Evolutionary conservation across 805 yeast species (phyloP), one percentile per base, ranked within the genome.

Genomic region (Pichia manshurica): DNA sequence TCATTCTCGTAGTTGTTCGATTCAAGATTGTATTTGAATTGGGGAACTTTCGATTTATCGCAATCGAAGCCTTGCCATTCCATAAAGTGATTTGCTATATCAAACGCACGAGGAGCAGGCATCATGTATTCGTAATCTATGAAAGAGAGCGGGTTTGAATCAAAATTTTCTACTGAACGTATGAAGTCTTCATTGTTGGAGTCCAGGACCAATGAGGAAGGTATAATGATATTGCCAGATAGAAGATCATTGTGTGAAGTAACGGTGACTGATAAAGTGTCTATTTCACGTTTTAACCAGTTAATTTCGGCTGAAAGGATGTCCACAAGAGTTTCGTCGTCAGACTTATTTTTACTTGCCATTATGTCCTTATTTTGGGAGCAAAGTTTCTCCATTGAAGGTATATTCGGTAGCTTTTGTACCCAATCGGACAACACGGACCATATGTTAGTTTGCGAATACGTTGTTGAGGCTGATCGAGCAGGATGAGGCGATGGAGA

Each of bases 31-130:
- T 21, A 48, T 1, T 2, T 35, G 22, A 48, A 44, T 15, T 43
- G 17, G 0, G 88, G 88, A 35, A 84, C 81, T 8, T 74, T 74
- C 12, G 70, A 61, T 21, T 75, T 71, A 53, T 81, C 80, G 61
- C 93, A 85, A 52, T 81, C 79, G 56, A 83, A 84, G 2, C 93
- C 93, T 61, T 84, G 93, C 88, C 90, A 82, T 60, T 82, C 89
- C 60, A 81, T 80, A 53, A 82, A 77, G 62, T 82, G 89, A 54
- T 82, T 82, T 13, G 88, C 83, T 20, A 83, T 79, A 58, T 82
- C 89, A 58, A 82, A 82, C 0, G 85, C 88, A 41, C 89, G 63
- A 4, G 88, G 87, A 3, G 84, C 84, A 10, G 82, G 82, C 52
- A 79, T 70, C 77, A 83, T 78, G 56, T 82, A 82, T 65, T 82